Evolutionary conservation across 441 rosid species (phyloP).

Genomic region (Erodium texanum): DNA sequence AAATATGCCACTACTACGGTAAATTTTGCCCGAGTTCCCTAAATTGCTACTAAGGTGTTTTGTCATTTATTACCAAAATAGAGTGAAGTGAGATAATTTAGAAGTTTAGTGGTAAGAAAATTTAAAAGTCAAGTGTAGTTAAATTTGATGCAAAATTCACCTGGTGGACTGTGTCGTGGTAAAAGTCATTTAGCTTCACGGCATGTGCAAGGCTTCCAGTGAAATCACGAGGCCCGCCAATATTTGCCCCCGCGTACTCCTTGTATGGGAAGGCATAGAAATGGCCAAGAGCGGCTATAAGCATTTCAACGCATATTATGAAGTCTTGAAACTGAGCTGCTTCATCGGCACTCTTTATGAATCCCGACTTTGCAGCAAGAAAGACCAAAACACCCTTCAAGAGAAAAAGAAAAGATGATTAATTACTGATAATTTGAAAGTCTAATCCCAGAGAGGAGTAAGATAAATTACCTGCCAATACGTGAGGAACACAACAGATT

Average conservation of each 20-base stretch:
- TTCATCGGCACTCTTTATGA: conserved; percentile 56
- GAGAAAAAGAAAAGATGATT: conserved; percentile 7
- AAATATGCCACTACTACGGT: too few relatives aligned
- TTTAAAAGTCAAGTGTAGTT: too few relatives aligned
- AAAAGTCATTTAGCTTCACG: conserved; percentile 81
- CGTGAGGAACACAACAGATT: conserved; percentile 89
- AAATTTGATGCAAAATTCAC: conserved; percentile 32
- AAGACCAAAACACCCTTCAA: conserved; percentile 87
- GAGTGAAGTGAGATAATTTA: too few relatives aligned
- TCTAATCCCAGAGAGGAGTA: not conserved
- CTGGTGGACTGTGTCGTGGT: conserved; percentile 97
- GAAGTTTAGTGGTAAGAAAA: too few relatives aligned
- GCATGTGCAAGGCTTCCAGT: conserved; percentile 82
- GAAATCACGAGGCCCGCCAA: conserved; percentile 61
- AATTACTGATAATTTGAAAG: not conserved
- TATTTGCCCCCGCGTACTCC: conserved; percentile 96
- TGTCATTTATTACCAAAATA: too few relatives aligned
- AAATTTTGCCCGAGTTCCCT: too few relatives aligned
- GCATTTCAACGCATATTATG: conserved; percentile 92
- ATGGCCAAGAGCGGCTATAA: conserved; percentile 84
- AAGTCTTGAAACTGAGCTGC: conserved; percentile 89
- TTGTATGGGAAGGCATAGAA: conserved; percentile 90
- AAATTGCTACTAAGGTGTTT: too few relatives aligned
- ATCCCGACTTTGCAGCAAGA: conserved; percentile 85
- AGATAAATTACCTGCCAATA: conserved; percentile 79